These are phyloP conservation scores for Candida sojae DNA, from an alignment of 1,139 yeast genomes.

Conservation along the genomic window DNA sequence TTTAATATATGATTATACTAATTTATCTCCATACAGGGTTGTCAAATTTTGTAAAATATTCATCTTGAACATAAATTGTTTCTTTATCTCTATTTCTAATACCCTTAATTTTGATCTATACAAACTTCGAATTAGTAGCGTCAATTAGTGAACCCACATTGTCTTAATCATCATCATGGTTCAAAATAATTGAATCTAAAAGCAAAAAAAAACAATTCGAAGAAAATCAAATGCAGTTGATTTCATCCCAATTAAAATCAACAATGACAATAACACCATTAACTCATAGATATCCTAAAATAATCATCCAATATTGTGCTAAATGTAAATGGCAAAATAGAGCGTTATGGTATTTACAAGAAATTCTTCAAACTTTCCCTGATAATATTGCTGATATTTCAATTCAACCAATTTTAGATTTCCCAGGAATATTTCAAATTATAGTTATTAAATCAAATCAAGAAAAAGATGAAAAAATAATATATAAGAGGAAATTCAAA, in stretches of 20 bases:
- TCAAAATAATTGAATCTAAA: too few relatives aligned
- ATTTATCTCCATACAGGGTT: too few relatives aligned
- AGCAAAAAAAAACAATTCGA: too few relatives aligned
- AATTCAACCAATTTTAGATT: constrained; percentile 38
- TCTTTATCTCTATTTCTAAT: too few relatives aligned
- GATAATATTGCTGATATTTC: constrained; percentile 40
- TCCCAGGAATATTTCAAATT: constrained; percentile 42
- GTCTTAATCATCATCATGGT: too few relatives aligned
- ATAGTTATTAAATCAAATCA: constrained; percentile 14
- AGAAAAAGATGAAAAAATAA: constrained; percentile 18
- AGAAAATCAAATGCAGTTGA: neutral
- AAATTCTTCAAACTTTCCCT: constrained; percentile 45
- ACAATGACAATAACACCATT: neutral
- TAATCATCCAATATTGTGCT: constrained; percentile 43
- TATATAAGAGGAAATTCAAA: constrained; percentile 43
- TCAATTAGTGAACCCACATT: too few relatives aligned
- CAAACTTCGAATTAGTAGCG: too few relatives aligned
- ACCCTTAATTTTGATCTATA: too few relatives aligned
- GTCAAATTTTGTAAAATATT: too few relatives aligned
- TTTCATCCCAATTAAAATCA: neutral
- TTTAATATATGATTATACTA: too few relatives aligned
- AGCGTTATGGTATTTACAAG: constrained; percentile 50
- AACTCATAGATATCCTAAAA: constrained; percentile 25
- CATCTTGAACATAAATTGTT: too few relatives aligned
- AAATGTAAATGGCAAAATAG: constrained; percentile 52